Evolutionary conservation across 73 alveolate genomes (phyloP).

Genomic region (Paramecium bursaria): DNA sequence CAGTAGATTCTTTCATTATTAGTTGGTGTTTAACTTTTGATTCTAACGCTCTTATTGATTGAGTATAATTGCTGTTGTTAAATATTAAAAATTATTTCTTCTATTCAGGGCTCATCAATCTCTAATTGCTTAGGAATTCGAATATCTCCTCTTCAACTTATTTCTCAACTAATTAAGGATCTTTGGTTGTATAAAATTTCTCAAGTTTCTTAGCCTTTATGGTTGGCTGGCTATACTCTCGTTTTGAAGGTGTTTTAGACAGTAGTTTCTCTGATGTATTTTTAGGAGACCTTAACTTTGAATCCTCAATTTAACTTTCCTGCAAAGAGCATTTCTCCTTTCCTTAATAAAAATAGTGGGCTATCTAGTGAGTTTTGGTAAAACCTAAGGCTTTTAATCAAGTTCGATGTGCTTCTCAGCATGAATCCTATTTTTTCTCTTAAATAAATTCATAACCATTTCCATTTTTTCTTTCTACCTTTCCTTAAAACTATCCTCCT

Average conservation of each 20-base stretch:
- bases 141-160: constrained; percentile 40
- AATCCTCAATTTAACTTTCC: constrained; percentile 20
- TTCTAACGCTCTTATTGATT: constrained; percentile 10
- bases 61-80: constrained; percentile 20
- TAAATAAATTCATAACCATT: constrained; percentile 49
- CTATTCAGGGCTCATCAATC: not conserved
- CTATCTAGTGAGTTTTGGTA: not conserved
- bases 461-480: constrained; percentile 27
- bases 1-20: constrained; percentile 10
- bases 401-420: not conserved
- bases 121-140: constrained; percentile 7
- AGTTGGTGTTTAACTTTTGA: constrained; percentile 49
- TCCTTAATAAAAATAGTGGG: not conserved
- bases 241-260: not conserved
- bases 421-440: not conserved
- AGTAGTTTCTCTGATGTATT: not conserved
- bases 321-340: not conserved
- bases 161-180: constrained; percentile 30
- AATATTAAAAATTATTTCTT: constrained; percentile 16
- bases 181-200: constrained; percentile 45
- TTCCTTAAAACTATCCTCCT: constrained; percentile 44
- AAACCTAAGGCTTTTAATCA: not conserved
- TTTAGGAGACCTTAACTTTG: not conserved
- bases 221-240: not conserved
- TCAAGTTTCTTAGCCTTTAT: not conserved